These are phyloP conservation scores for Scalesia atractyloides DNA, from an alignment of 129 eudicot species.

Conservation along the genomic window DNA sequence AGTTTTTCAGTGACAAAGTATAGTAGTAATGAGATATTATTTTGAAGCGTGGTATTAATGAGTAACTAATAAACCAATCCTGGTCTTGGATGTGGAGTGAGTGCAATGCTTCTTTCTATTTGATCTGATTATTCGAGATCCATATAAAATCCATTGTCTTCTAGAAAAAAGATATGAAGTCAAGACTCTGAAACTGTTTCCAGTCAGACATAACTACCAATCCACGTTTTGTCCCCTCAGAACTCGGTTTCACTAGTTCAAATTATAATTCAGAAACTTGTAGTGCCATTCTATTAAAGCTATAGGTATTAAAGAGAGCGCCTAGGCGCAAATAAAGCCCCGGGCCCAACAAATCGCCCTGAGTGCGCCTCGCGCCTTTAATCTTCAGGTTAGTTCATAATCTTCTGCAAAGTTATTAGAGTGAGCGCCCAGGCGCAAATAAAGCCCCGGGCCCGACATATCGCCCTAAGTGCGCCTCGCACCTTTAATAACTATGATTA, in stretches of 20 bases:
- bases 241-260: constrained; percentile 2
- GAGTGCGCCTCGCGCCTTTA: no score
- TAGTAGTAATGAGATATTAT: neutral
- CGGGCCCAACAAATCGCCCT: no score
- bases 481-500: no score
- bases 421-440: no score
- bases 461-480: no score
- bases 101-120: no score
- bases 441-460: no score
- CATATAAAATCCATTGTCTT: neutral
- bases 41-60: neutral
- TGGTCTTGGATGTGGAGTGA: neutral
- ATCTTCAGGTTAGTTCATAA: no score
- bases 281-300: neutral
- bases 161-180: neutral
- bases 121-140: no score
- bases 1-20: neutral
- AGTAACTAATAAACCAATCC: constrained; percentile 15
- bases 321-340: no score
- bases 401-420: no score
- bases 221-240: neutral
- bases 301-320: no score
- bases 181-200: neutral
- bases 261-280: neutral
- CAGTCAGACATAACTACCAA: neutral